phyloP scores from a whole-genome alignment of 495 filamentous ascomycete species.

The Bathelium albidoporum region DNA sequence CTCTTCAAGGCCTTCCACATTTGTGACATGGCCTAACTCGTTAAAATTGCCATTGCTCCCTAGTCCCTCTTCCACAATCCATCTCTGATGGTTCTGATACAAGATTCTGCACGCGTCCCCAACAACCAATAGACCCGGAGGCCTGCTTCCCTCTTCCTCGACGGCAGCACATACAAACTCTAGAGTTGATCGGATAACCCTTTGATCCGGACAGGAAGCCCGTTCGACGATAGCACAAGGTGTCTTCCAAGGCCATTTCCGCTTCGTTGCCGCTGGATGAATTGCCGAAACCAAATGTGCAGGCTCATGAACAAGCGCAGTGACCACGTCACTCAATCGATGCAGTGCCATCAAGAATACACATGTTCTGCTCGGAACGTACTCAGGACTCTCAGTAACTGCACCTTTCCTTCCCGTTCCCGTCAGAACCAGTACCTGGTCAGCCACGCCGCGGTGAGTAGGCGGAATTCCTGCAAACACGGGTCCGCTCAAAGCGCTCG shows the following conservation, averaged over 20 bases:
- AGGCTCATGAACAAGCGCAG: conserved; percentile 34
- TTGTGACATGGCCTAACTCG: background rate
- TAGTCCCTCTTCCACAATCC: conserved; percentile 88
- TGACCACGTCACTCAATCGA: conserved; percentile 55
- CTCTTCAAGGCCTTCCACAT: background rate
- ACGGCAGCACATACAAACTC: conserved; percentile 69
- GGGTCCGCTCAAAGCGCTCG: conserved; percentile 73
- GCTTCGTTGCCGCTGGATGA: background rate
- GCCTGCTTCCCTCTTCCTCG: conserved; percentile 79
- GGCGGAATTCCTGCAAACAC: conserved; percentile 79
- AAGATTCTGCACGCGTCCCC: conserved; percentile 76
- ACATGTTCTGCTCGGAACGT: conserved; percentile 64
- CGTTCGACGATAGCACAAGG: conserved; percentile 90
- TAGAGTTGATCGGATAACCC: conserved; percentile 79
- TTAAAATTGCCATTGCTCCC: background rate
- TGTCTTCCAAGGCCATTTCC: conserved; percentile 39
- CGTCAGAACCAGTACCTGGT: conserved; percentile 88
- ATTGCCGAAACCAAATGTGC: conserved; percentile 25
- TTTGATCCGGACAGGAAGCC: conserved; percentile 89
- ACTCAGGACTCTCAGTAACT: conserved; percentile 68
- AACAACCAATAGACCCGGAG: conserved; percentile 84
- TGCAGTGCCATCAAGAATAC: conserved; percentile 97
- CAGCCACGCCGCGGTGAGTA: conserved; percentile 81
- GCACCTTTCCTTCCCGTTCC: conserved; percentile 91
- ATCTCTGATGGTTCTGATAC: conserved; percentile 46